Evolutionary conservation across 1,284 basidiomycete species (phyloP).

Genomic region (Melampsora larici-populina): DNA sequence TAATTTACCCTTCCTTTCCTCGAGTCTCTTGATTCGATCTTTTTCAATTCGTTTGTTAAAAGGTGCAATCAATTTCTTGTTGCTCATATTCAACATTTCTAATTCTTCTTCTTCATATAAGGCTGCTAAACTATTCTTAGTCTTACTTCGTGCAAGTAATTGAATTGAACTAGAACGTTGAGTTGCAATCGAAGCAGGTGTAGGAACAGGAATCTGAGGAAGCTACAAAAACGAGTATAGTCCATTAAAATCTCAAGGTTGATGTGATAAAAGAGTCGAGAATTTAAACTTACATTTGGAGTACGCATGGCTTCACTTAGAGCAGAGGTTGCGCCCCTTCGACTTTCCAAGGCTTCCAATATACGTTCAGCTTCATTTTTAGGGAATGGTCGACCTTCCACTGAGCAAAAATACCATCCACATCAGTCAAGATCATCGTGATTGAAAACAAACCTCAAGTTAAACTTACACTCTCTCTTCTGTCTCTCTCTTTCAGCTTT

Average conservation of each 20-base stretch:
- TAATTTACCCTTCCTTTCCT: conserved; percentile 27
- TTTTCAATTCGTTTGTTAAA: conserved; percentile 29
- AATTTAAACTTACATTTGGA: conserved; percentile 24
- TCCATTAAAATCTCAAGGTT: neutral
- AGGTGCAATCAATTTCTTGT: conserved; percentile 13
- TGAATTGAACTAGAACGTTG: conserved; percentile 1
- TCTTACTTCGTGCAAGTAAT: neutral
- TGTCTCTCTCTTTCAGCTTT: too few relatives aligned
- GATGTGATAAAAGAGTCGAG: neutral
- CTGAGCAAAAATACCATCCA: neutral
- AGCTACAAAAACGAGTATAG: neutral
- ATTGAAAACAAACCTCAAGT: too few relatives aligned
- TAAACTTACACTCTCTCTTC: conserved; percentile 19
- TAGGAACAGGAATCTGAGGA: conserved; percentile 31
- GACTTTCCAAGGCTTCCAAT: conserved; percentile 53
- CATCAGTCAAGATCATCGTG: neutral
- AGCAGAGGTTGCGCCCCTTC: conserved; percentile 51
- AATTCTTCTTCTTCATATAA: conserved; percentile 38
- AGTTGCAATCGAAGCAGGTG: conserved; percentile 16
- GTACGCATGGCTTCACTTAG: conserved; percentile 46
- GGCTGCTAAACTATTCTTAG: conserved; percentile 9
- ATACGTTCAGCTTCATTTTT: conserved; percentile 56
- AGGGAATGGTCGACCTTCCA: conserved; percentile 49
- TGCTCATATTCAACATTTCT: neutral
- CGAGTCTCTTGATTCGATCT: conserved; percentile 20